Evolutionary conservation across 2,329 filamentous ascomycete species (phyloP).

Genomic region (Magnaporthiopsis poae): DNA sequence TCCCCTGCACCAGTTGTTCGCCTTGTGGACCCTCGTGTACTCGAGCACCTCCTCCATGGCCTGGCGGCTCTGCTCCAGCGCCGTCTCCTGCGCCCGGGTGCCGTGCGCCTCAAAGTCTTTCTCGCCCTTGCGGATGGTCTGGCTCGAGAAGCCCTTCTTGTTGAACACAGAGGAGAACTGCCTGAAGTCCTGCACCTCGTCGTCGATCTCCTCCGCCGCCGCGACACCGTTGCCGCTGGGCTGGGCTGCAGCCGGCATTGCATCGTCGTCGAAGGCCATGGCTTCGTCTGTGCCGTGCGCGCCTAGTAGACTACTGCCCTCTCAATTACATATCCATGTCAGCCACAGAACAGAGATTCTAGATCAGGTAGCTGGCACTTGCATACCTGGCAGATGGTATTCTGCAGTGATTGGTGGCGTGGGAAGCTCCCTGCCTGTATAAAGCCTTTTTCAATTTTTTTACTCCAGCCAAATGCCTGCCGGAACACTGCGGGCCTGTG

Average conservation of each 20-base stretch:
- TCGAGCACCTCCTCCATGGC: constrained; percentile 84
- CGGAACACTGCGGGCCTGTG: too few species aligned
- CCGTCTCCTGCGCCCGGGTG: constrained; percentile 67
- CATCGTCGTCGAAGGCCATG: constrained; percentile 22
- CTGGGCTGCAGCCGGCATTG: constrained; percentile 7
- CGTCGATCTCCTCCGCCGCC: constrained; percentile 15
- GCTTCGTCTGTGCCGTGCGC: background rate
- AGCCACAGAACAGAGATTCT: background rate
- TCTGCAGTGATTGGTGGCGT: background rate
- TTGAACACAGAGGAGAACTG: constrained; percentile 49
- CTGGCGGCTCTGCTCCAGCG: constrained; percentile 68
- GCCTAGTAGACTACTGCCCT: background rate
- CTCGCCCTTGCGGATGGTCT: constrained; percentile 78
- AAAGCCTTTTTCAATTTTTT: too few species aligned
- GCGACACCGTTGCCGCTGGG: constrained; percentile 11
- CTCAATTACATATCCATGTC: background rate
- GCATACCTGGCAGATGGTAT: background rate
- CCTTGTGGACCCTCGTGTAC: constrained; percentile 64
- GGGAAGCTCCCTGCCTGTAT: background rate
- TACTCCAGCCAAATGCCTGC: too few species aligned
- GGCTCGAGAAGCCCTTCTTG: constrained; percentile 41
- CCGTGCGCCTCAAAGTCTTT: constrained; percentile 96
- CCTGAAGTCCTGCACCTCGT: constrained; percentile 63
- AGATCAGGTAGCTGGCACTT: background rate
- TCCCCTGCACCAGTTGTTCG: constrained; percentile 55